Conservation (phyloP, 768 basidiomycete species). For the Leccinellum luteum region DNA sequence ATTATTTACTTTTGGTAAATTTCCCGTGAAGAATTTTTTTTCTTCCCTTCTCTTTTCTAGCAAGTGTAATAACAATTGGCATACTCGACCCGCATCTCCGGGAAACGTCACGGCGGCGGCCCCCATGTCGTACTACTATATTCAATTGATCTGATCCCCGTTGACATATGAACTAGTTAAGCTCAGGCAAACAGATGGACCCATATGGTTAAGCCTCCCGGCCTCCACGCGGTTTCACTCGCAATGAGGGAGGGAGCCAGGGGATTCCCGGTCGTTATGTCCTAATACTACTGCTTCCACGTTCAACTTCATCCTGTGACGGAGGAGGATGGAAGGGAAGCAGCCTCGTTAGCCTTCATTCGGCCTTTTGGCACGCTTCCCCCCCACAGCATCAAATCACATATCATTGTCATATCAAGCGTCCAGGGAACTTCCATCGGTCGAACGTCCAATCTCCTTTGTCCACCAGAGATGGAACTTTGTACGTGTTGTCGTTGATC, state of each 20-base stretch:
- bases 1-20: constrained; percentile 11
- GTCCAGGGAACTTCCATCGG: constrained; percentile 25
- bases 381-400: background rate
- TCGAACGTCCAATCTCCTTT: constrained; percentile 60
- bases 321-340: background rate
- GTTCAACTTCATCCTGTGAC: constrained; percentile 2
- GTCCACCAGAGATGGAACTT: constrained; percentile 37
- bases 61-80: background rate
- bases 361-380: background rate
- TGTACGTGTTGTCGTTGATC: constrained; percentile 13
- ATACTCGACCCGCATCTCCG: constrained; percentile 17
- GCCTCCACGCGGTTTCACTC: constrained; percentile 25
- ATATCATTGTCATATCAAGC: background rate
- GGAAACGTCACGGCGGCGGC: constrained; percentile 17
- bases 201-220: constrained; percentile 30
- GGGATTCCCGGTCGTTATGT: constrained; percentile 14
- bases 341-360: background rate
- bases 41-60: background rate
- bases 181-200: constrained; percentile 30
- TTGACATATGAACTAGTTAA: constrained; percentile 17
- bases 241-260: constrained; percentile 5
- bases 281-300: constrained; percentile 8
- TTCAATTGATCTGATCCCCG: constrained; percentile 38
- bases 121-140: constrained; percentile 26
- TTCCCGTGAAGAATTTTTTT: constrained; percentile 20